Base-by-base conservation (phyloP, 768 basidiomycete species). In the Pleurotus tuoliensis region DNA sequence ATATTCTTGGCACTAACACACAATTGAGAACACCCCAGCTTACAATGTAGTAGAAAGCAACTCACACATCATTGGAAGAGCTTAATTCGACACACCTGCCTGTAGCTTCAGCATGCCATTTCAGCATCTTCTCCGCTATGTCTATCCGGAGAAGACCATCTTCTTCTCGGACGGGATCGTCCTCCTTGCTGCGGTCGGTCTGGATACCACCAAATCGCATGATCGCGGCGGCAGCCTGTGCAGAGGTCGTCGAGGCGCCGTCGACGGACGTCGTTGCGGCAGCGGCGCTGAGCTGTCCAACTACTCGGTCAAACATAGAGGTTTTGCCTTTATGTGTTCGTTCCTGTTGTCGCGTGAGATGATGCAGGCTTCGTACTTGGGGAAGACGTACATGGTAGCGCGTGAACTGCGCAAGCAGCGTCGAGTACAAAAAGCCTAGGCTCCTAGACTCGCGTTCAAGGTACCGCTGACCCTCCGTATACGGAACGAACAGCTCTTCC, bases 31-130 rank as follows among this genome's bases (percentile, higher is more conserved):
- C 24, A 5, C 13, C 25, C 5, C 11, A 12, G 22, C 16, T 7
- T 39, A 43, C 8, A 3, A 45, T 20, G 37, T 44, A 25, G 57
- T 41, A 6, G 24, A 24, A 24, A 3, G 1, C 16, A 3, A 77
- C 92, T 73, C 65, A 97, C 94, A 95, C 84, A 64, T 99, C 97
- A 43, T 82, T 86, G 6, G 81, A 65, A 9, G 86, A 71, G 65
- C 87, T 94, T 47, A 99, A 75, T 70, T 98, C 97, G 9, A 95
- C 91, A 61, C 93, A 95, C 62, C 97, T 76, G 3, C 97, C 96
- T 25, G 97, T 87, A 4, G 94, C 92, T 68, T 99, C 97, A 2
- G 97, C 96, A 70, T 99, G 97, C 94, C 96, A 98, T 69, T 86
- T 92, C 13, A 98, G 74, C 86, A 98, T 94, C 63, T 81, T 87